Conservation (phyloP, 2,329 filamentous ascomycete genomes). For the Penicillium sp. region DNA sequence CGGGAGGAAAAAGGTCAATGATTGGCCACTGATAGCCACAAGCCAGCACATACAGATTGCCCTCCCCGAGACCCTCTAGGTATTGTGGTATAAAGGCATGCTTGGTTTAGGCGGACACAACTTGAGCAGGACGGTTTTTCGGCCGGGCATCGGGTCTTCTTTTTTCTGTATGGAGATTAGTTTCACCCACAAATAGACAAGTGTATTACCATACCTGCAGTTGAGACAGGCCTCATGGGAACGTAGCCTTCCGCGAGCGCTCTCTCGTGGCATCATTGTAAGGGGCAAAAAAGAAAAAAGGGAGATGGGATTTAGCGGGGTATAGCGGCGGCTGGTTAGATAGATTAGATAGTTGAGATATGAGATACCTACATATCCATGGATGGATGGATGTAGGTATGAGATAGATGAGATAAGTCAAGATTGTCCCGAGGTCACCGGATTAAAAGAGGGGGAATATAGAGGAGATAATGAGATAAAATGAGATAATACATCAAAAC, state of each 20-base stretch:
- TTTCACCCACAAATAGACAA: neutral
- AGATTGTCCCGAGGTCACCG: neutral
- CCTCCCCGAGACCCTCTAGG: slow-evolving; percentile 41
- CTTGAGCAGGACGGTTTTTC: slow-evolving; percentile 55
- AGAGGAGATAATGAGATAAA: neutral
- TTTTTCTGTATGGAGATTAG: slow-evolving; percentile 39
- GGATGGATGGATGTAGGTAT: too few species aligned
- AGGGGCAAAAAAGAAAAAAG: neutral
- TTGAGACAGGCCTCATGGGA: slow-evolving; percentile 44
- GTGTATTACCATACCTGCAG: slow-evolving; percentile 46
- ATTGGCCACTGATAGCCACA: neutral
- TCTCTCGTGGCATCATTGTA: slow-evolving; percentile 32
- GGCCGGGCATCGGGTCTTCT: slow-evolving; percentile 55
- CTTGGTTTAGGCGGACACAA: slow-evolving; percentile 51
- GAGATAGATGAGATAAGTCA: neutral
- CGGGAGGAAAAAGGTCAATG: slow-evolving; percentile 1
- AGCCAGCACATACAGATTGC: slow-evolving; percentile 44
- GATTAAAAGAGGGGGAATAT: neutral
- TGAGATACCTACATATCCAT: too few species aligned
- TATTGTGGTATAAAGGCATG: slow-evolving; percentile 48
- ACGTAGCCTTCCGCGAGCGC: slow-evolving; percentile 33
- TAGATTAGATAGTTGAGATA: neutral
- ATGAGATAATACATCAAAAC: too few species aligned
- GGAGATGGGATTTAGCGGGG: neutral
- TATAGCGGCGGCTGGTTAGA: neutral